Conservation (phyloP, 2,329 filamentous ascomycete genomes). For the Dactylonectria estremocensis region DNA sequence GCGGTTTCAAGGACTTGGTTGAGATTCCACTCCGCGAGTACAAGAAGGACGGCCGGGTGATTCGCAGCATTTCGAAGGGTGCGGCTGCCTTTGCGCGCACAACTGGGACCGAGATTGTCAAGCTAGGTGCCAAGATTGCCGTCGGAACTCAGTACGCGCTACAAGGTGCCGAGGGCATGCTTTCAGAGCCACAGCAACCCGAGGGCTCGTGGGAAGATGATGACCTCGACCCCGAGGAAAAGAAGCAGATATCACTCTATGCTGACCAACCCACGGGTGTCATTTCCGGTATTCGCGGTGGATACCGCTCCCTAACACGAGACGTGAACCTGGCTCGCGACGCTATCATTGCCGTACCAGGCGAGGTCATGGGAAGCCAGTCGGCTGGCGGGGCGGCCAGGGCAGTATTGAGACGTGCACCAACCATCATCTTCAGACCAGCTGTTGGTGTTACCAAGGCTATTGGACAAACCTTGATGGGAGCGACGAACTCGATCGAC, state of each 20-base stretch:
- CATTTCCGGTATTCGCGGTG: slow-evolving; percentile 86
- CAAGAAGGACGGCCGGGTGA: slow-evolving; percentile 90
- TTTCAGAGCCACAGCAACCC: slow-evolving; percentile 63
- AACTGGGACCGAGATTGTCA: slow-evolving; percentile 94
- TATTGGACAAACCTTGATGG: slow-evolving; percentile 89
- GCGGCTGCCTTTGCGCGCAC: slow-evolving; percentile 92
- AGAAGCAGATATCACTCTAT: slow-evolving; percentile 89
- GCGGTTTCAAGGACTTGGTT: slow-evolving; percentile 87
- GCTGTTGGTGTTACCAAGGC: slow-evolving; percentile 92
- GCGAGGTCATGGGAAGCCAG: slow-evolving; percentile 89
- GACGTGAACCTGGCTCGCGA: slow-evolving; percentile 91
- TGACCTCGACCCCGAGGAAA: slow-evolving; percentile 76
- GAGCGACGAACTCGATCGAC: slow-evolving; percentile 93
- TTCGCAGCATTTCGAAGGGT: slow-evolving; percentile 93
- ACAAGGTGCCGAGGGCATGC: slow-evolving; percentile 87
- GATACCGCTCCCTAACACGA: slow-evolving; percentile 85
- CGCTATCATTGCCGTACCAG: slow-evolving; percentile 94
- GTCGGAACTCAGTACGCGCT: slow-evolving; percentile 96
- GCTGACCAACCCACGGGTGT: slow-evolving; percentile 95
- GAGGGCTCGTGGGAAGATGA: slow-evolving; percentile 70
- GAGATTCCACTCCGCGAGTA: slow-evolving; percentile 94
- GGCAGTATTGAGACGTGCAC: slow-evolving; percentile 84
- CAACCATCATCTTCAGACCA: slow-evolving; percentile 93
- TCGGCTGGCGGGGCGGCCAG: slow-evolving; percentile 85
- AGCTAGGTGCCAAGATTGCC: slow-evolving; percentile 92